These are phyloP conservation scores for Penicillium salamii DNA, from an alignment of 495 filamentous ascomycete genomes.

Conservation along the genomic window DNA sequence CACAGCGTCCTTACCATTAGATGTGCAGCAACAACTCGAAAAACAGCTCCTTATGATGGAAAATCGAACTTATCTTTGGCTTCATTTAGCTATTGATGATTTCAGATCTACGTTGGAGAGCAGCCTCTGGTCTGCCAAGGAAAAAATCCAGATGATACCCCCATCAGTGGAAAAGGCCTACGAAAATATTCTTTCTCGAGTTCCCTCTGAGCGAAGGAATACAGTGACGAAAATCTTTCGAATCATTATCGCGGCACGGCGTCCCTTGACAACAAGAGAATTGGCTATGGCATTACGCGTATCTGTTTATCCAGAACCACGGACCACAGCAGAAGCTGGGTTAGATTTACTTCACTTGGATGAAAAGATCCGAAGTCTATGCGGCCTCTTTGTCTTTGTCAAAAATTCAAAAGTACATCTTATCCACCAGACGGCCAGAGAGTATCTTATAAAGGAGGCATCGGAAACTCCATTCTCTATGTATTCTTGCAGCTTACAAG, in stretches of 20 bases:
- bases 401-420: conserved; percentile 35
- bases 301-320: conserved; percentile 7
- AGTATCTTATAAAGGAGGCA: conserved; percentile 22
- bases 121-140: conserved; percentile 14
- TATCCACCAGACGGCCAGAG: conserved; percentile 32
- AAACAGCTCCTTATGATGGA: neutral
- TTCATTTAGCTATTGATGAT: conserved; percentile 24
- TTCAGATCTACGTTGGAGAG: conserved; percentile 17
- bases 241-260: conserved; percentile 32
- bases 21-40: conserved; percentile 12
- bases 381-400: conserved; percentile 39
- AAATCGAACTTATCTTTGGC: conserved; percentile 40
- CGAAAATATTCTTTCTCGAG: conserved; percentile 26
- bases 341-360: conserved; percentile 14
- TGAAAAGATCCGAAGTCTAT: conserved; percentile 29
- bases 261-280: conserved; percentile 34
- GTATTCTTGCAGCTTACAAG: conserved; percentile 1
- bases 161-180: conserved; percentile 24
- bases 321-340: conserved; percentile 22
- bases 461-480: neutral
- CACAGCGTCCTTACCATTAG: conserved; percentile 4
- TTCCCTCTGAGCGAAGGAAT: conserved; percentile 4
- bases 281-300: conserved; percentile 38
- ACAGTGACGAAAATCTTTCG: conserved; percentile 28
- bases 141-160: conserved; percentile 15